Base-by-base conservation (phyloP, 2,329 filamentous ascomycete genomes). In the Rosellinia necatrix region DNA sequence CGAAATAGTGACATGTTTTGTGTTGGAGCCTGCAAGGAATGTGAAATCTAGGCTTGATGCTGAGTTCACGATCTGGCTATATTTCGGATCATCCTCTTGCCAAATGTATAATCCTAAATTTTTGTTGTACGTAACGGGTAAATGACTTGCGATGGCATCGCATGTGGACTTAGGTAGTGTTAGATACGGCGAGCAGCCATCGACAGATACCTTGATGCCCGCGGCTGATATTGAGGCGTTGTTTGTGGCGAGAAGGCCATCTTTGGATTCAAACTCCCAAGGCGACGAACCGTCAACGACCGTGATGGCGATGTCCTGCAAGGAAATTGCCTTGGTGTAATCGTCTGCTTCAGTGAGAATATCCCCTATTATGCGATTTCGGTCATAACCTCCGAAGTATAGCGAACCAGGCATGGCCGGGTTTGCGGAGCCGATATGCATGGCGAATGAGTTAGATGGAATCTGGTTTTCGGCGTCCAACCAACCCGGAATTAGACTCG, bases 281-380 rank as follows among this genome's bases (percentile, higher is more conserved):
- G 76, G 76, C 1, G 74, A 77, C 10, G 58, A 67, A 2, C 77
- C 77, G 12, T 64, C 64, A 4, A 73, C 64, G 17, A 78, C 75
- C 1, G 71, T 72, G 19, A 81, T 71, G 12, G 65, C 62, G 32
- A 80, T 74, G 46, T 78, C 76, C 9, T 68, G 63, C 6, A 80
- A 57, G 1, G 63, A 63, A 49, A 72, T 66, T 13, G 41, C 37
- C 22, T 67, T 66, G 6, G 62, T 65, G 41, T 66, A 65, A 37
- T 61, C 57, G 10, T 61, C 62, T 12, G 57, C 34, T 21, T 61
- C 58, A 1, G 63, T 62, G 3, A 74, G 56, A 13, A 71, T 56
- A 9, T 73, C 66, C 0, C 74, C 73, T 2, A 74, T 30, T 7
- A 75, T 61, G n/a, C 75, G 72, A 30, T 70, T 72, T 55, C 69